phyloP scores from a whole-genome alignment of 345 rosid species.

The Hirschfeldia incana region DNA sequence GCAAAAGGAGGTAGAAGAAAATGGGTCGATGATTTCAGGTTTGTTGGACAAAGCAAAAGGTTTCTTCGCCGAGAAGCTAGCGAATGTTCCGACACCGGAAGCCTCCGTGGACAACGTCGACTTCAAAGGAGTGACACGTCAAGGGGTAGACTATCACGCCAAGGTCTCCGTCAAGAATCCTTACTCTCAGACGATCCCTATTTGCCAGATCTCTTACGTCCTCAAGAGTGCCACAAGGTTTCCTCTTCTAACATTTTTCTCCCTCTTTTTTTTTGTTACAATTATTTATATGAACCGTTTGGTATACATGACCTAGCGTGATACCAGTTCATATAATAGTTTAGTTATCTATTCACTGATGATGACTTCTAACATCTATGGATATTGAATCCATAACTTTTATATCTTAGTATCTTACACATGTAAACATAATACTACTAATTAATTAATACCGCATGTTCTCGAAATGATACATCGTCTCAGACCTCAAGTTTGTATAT shows the following conservation, averaged over 20 bases:
- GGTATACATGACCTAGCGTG: background rate
- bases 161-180: constrained; percentile 77
- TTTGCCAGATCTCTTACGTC: constrained; percentile 73
- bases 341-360: background rate
- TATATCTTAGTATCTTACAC: background rate
- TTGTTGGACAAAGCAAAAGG: constrained; percentile 68
- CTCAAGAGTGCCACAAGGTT: constrained; percentile 78
- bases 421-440: background rate
- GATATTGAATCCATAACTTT: background rate
- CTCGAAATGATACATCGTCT: background rate
- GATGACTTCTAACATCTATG: background rate
- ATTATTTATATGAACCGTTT: background rate
- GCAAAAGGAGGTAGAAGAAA: constrained; percentile 33
- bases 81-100: constrained; percentile 69
- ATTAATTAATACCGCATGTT: background rate
- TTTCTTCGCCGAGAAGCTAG: constrained; percentile 67
- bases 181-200: constrained; percentile 64
- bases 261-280: background rate
- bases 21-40: constrained; percentile 38
- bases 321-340: background rate
- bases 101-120: constrained; percentile 61
- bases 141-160: constrained; percentile 62
- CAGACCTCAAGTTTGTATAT: background rate
- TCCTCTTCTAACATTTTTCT: background rate
- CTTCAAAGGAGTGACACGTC: constrained; percentile 58